These are phyloP conservation scores for Sugiyamaella novakii DNA, from an alignment of 1,139 yeast genomes.

Conservation along the genomic window DNA sequence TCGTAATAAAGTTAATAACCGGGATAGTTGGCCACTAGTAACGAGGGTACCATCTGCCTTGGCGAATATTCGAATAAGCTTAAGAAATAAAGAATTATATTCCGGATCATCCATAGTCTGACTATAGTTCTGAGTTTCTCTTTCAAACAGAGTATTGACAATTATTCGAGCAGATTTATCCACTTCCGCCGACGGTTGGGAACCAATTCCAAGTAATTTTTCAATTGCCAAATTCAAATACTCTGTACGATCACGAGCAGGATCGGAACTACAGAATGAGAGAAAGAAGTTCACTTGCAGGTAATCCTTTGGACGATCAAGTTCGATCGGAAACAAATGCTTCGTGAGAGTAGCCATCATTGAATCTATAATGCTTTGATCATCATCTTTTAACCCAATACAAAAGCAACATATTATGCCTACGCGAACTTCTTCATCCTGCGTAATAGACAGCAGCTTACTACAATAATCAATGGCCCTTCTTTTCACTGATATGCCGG, in stretches of 20 bases:
- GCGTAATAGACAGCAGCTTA: constrained; percentile 50
- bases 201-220: constrained; percentile 8
- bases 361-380: constrained; percentile 54
- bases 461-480: constrained; percentile 58
- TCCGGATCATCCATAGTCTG: neutral
- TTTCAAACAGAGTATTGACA: constrained; percentile 11
- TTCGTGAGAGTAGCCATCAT: constrained; percentile 49
- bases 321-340: constrained; percentile 47
- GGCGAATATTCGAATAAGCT: constrained; percentile 7
- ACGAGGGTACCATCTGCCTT: constrained; percentile 18
- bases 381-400: constrained; percentile 67
- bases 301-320: constrained; percentile 10
- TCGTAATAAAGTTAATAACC: neutral
- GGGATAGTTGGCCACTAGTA: constrained; percentile 51
- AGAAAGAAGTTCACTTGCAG: constrained; percentile 8
- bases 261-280: neutral
- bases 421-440: constrained; percentile 43
- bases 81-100: constrained; percentile 2
- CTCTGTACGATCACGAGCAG: constrained; percentile 9
- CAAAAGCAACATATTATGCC: constrained; percentile 55
- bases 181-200: neutral
- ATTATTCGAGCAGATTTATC: constrained; percentile 3
- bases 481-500: constrained; percentile 65
- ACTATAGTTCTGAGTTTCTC: constrained; percentile 9
- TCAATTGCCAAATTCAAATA: constrained; percentile 19